Evolutionary conservation across 169 alveolate species (phyloP), one percentile per base, ranked within the genome.

Genomic region (Eimeria sp.): DNA sequence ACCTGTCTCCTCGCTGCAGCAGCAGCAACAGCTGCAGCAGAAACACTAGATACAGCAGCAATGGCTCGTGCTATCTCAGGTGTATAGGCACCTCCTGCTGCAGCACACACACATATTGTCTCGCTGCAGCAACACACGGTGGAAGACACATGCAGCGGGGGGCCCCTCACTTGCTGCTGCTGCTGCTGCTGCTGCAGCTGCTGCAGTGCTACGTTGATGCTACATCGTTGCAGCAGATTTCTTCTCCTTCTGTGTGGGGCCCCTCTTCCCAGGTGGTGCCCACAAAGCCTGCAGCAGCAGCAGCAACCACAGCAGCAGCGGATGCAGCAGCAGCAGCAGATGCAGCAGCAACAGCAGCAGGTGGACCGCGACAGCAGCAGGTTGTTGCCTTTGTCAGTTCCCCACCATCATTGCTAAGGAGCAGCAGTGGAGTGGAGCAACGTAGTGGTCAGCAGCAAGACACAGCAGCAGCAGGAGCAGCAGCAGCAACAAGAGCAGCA

Each of bases 131-230:
- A 34, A 34, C 40, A 34, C 11, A 25, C 70, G 22, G 70, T 22
- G 27, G 80, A 11, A 70, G 80, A 11, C 40, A 70, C 45, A 70
- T 25, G 80, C 80, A 70, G 70, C 80, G 80, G 40, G 80, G 80
- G 80, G 40, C 47, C 11, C 40, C 40, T n/a, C 47, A 16, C 45
- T 18, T 18, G 80, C 47, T 18, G 80, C 47, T 18, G 80, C 47
- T 18, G 47, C 80, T 73, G 84, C 57, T n/a, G 84, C 84, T 73
- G 84, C 84, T 73, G 84, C 84, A n/a, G 57, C 51, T 73, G 84
- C 84, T n/a, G 84, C 84, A 73, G 14, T 14, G 4, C 47, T 25
- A 9, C 45, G 84, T 27, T 0, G 27, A 45, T 20, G 84, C 84
- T 30, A 7, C 11, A 5, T 27, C 84, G 2, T 7, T 73, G 84